phyloP scores from a whole-genome alignment of 306 rosid species.

The Dryas alaskensis region DNA sequence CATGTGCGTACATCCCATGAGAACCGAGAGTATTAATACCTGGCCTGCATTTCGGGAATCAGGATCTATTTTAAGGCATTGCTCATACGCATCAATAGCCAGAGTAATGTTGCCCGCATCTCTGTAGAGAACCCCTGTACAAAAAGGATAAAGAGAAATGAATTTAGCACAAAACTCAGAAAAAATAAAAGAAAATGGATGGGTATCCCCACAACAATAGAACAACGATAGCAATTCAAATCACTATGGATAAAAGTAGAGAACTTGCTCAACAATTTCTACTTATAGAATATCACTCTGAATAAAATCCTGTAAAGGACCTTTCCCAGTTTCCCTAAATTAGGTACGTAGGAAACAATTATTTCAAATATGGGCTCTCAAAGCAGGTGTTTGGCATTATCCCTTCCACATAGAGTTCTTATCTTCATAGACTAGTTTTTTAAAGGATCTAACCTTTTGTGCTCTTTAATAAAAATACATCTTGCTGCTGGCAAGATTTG shows the following conservation, averaged over 20 bases:
- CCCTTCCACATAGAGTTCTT: no score
- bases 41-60: conserved; percentile 99
- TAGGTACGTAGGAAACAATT: not conserved
- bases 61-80: conserved; percentile 90
- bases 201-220: not conserved
- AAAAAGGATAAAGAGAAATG: conserved; percentile 27
- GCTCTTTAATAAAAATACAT: not conserved
- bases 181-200: not conserved
- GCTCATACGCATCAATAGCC: conserved; percentile 92
- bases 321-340: not conserved
- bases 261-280: not conserved
- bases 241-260: not conserved
- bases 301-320: not conserved
- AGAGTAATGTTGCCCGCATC: conserved; percentile 87
- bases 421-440: conserved; percentile 7
- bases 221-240: not conserved
- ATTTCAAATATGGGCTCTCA: not conserved
- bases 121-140: conserved; percentile 87
- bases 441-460: not conserved
- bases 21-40: conserved; percentile 43
- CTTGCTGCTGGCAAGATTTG: not conserved
- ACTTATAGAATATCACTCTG: not conserved
- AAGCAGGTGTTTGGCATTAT: not conserved
- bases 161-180: conserved; percentile 4
- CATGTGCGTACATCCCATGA: not conserved